These are phyloP conservation scores for Prunus dulcis DNA, from an alignment of 306 rosid species.

Conservation along the genomic window DNA sequence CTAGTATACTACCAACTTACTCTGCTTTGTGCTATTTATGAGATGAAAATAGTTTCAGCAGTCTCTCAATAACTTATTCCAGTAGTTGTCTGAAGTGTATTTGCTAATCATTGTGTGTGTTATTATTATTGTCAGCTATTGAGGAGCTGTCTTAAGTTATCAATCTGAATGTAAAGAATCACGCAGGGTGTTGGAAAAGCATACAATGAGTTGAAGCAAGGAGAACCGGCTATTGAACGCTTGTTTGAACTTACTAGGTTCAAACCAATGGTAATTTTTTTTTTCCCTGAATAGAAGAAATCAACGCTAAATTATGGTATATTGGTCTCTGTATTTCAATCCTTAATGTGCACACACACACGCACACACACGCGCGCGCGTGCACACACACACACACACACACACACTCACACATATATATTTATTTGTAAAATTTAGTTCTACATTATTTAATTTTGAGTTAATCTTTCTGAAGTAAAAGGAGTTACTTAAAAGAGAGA, in stretches of 20 bases:
- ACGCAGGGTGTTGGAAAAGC: conserved; percentile 86
- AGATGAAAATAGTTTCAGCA: background rate
- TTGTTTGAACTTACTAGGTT: conserved; percentile 57
- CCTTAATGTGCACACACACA: background rate
- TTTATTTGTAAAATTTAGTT: no score
- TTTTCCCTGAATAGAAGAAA: background rate
- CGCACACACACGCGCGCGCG: background rate
- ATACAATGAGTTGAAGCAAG: conserved; percentile 87
- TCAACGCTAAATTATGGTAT: conserved; percentile 37
- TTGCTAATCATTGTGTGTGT: conserved; percentile 9
- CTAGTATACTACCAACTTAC: background rate
- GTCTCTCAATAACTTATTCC: background rate
- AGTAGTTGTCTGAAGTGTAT: background rate
- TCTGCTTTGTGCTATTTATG: background rate
- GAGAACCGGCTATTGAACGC: conserved; percentile 88
- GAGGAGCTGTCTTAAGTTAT: conserved; percentile 50
- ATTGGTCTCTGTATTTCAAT: background rate
- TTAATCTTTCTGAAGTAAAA: background rate
- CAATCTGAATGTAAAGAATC: conserved; percentile 56
- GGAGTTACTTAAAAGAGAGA: background rate
- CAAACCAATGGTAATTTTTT: conserved; percentile 52
- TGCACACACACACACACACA: background rate
- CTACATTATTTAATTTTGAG: background rate
- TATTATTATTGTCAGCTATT: conserved; percentile 39
- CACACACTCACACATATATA: background rate